These are phyloP conservation scores for Acrodontium crateriforme DNA, from an alignment of 2,329 filamentous ascomycete genomes.

Conservation along the genomic window DNA sequence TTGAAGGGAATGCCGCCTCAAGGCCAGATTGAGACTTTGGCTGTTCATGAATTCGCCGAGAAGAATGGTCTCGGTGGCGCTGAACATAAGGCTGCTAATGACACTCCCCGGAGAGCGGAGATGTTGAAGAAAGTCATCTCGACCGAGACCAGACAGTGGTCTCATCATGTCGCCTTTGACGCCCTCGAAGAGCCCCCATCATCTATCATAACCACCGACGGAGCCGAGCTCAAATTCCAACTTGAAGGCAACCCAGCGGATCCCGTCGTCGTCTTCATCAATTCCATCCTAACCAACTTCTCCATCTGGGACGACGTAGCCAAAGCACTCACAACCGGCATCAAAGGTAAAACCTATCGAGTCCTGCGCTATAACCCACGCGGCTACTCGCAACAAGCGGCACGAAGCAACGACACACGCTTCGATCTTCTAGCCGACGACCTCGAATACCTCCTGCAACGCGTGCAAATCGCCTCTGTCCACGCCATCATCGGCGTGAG, in stretches of 20 bases:
- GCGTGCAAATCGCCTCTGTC: slow-evolving; percentile 53
- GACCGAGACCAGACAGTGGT: slow-evolving; percentile 45
- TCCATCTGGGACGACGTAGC: slow-evolving; percentile 73
- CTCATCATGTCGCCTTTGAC: slow-evolving; percentile 69
- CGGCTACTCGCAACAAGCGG: slow-evolving; percentile 41
- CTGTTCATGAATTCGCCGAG: slow-evolving; percentile 58
- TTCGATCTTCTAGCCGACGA: slow-evolving; percentile 56
- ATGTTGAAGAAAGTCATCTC: slow-evolving; percentile 47
- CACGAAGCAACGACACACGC: slow-evolving; percentile 31
- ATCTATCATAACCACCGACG: slow-evolving; percentile 54
- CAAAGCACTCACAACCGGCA: slow-evolving; percentile 39
- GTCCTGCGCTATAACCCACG: slow-evolving; percentile 67
- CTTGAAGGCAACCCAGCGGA: slow-evolving; percentile 60
- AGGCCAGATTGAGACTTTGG: slow-evolving; percentile 44
- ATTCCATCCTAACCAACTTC: slow-evolving; percentile 65
- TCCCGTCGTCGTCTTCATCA: slow-evolving; percentile 61
- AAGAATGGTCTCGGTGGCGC: slow-evolving; percentile 52
- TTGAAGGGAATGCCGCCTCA: slow-evolving; percentile 27
- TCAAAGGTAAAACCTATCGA: slow-evolving; percentile 48
- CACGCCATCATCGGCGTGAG: slow-evolving; percentile 62
- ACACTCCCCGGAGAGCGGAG: slow-evolving; percentile 47
- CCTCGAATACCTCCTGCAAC: slow-evolving; percentile 49
- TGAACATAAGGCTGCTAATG: slow-evolving; percentile 48
- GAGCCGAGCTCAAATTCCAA: slow-evolving; percentile 55
- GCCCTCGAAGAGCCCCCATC: slow-evolving; percentile 47